Base-by-base conservation (phyloP, 257 asterid species). In the Perilla frutescens region DNA sequence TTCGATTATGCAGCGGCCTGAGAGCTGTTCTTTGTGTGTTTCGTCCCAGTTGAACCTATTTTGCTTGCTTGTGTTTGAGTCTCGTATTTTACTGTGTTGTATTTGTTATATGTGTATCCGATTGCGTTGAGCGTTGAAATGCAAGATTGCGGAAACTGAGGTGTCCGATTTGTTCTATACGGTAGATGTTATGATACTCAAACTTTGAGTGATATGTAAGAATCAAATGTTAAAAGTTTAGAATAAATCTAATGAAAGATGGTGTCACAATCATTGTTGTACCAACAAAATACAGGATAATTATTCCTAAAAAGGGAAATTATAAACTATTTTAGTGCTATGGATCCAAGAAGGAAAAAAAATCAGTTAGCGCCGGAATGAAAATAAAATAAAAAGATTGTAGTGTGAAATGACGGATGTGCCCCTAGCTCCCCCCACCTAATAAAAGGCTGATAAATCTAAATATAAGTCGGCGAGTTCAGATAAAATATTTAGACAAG, bases 121-220 rank as follows among this genome's bases (percentile, higher is more conserved):
- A 20, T 20, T 20, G 26, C 26, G 26, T 20, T 20, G 26, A 20
- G 26, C 26, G 26, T 20, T 20, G 26, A 20, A 20, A 20, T 20
- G 26, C 26, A 20, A 20, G 26, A 20, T 20, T 20, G 26, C 26
- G 26, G 26, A 20, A 20, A 20, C 26, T 20, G 26, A 20, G 26
- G 26, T 20, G 26, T 20, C 0, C 26, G 26, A 20, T 20, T 20
- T 20, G 26, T 20, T 20, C 26, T 20, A 20, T 20, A 20, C 26
- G 26, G 26, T 20, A 20, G 26, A 20, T 20, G 26, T 20, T 20
- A 20, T 10, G 48, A 32, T 9, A 40, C 39, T 31, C 47, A 44
- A 31, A n/a, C 72, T 73, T 73, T 29, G 72, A 73, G 72, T 73
- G 43, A 20, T 73, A 11, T 9, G 58, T 51, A 73, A 63, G 72